A percentile compares a stretch with the other conserved stretches of the same genome.
Conservation (phyloP, 2,329 filamentous ascomycete genomes). For the Capronia coronata region DNA sequence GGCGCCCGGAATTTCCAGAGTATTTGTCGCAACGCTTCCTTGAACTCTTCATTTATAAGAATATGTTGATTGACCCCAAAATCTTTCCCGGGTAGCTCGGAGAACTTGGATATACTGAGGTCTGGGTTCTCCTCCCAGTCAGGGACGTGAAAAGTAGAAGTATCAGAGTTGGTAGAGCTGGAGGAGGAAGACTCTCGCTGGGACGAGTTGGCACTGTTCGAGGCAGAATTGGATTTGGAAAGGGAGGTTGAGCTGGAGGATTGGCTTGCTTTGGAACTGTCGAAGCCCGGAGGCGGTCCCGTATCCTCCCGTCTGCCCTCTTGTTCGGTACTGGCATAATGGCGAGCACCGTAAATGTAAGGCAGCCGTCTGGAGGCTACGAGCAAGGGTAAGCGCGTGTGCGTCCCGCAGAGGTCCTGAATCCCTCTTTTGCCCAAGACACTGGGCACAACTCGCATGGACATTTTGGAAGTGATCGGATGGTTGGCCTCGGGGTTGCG, state of each 20-base stretch:
- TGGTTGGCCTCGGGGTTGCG: neutral
- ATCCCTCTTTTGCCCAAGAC: slow-evolving; percentile 28
- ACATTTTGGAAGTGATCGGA: slow-evolving; percentile 14
- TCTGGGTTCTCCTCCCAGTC: slow-evolving; percentile 74
- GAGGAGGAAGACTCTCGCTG: slow-evolving; percentile 4
- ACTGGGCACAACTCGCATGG: slow-evolving; percentile 24
- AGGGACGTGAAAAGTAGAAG: slow-evolving; percentile 30
- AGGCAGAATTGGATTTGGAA: slow-evolving; percentile 3
- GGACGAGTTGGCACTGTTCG: slow-evolving; percentile 1
- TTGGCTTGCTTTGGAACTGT: slow-evolving; percentile 16
- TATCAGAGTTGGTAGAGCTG: slow-evolving; percentile 13
- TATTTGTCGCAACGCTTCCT: slow-evolving; percentile 78
- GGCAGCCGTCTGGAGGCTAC: slow-evolving; percentile 9
- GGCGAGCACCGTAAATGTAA: slow-evolving; percentile 6
- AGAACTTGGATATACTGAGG: slow-evolving; percentile 65
- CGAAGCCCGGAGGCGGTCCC: slow-evolving; percentile 15
- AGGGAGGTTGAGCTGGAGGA: neutral
- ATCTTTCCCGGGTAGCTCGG: slow-evolving; percentile 66
- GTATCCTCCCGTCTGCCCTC: slow-evolving; percentile 6
- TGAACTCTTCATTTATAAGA: slow-evolving; percentile 90
- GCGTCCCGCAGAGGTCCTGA: slow-evolving; percentile 23
- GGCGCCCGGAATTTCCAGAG: slow-evolving; percentile 88
- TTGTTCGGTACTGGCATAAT: slow-evolving; percentile 19
- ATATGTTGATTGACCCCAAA: slow-evolving; percentile 97
- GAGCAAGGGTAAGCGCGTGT: slow-evolving; percentile 8